Percentiles rank a stretch among this genome's conserved stretches.
Evolutionary conservation across 495 filamentous ascomycete genomes (phyloP).

Genomic region (Aspergillus mulundensis): DNA sequence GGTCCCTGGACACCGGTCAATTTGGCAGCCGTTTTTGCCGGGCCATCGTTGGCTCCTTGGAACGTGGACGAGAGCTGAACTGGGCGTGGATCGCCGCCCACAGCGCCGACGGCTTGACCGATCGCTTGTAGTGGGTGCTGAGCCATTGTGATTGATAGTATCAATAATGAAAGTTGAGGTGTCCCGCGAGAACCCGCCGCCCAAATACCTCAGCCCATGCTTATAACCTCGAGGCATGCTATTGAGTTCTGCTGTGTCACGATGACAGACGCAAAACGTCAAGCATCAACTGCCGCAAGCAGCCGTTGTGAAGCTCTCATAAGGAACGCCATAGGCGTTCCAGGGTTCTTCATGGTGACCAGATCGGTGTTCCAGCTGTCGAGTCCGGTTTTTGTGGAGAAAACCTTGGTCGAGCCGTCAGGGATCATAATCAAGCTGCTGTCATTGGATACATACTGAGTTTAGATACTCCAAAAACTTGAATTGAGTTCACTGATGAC

Average conservation of each 20-base stretch:
- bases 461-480: background rate
- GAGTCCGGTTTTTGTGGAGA: background rate
- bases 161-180: too few relatives aligned
- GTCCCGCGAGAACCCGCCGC: too few relatives aligned
- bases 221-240: background rate
- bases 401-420: background rate
- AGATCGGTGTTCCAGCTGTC: background rate
- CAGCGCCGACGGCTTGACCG: background rate
- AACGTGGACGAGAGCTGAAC: slow-evolving; percentile 23
- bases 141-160: background rate
- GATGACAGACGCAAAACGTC: background rate
- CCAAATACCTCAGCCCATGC: too few relatives aligned
- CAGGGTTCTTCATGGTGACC: background rate
- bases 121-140: background rate
- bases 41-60: slow-evolving; percentile 50
- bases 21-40: slow-evolving; percentile 52
- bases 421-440: background rate
- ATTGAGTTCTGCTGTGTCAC: background rate
- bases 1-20: slow-evolving; percentile 43
- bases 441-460: background rate
- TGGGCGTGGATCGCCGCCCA: background rate
- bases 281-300: background rate
- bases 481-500: background rate
- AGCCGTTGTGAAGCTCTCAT: background rate
- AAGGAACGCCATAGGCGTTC: background rate